Conservation (phyloP, 345 rosid genomes). For the Durio zibethinus region DNA sequence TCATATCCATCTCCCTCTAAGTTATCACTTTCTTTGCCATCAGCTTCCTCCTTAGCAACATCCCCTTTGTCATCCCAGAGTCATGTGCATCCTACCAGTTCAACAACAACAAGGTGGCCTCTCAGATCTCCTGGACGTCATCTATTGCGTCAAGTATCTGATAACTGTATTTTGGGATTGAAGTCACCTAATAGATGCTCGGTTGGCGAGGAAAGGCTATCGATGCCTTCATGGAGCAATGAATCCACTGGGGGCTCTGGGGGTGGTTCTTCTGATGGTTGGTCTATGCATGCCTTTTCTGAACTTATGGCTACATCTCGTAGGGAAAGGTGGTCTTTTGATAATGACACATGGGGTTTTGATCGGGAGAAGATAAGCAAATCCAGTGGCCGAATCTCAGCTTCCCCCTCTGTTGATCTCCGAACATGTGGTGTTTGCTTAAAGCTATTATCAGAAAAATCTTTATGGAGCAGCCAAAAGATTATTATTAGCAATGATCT, state of each 20-base stretch:
- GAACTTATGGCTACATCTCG: slow-evolving; percentile 70
- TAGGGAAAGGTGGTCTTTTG: slow-evolving; percentile 56
- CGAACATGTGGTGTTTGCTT: slow-evolving; percentile 85
- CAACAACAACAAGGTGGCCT: slow-evolving; percentile 39
- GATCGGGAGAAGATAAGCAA: slow-evolving; percentile 44
- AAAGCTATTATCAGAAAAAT: slow-evolving; percentile 68
- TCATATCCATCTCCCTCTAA: slow-evolving; percentile 53
- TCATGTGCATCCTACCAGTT: slow-evolving; percentile 43
- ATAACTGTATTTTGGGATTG: slow-evolving; percentile 30
- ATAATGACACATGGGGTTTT: slow-evolving; percentile 46
- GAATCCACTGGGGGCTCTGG: slow-evolving; percentile 52
- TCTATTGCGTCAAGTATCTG: slow-evolving; percentile 37
- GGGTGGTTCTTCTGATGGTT: slow-evolving; percentile 70
- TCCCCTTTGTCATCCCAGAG: slow-evolving; percentile 52
- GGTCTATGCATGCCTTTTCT: slow-evolving; percentile 83
- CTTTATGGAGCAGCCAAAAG: slow-evolving; percentile 71
- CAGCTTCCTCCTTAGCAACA: slow-evolving; percentile 51
- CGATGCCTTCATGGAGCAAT: slow-evolving; percentile 45
- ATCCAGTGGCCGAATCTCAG: slow-evolving; percentile 37
- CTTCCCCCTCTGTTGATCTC: slow-evolving; percentile 43
- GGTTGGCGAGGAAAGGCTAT: slow-evolving; percentile 39
- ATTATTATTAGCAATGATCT: slow-evolving; percentile 56
- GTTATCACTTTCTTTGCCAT: slow-evolving; percentile 53
- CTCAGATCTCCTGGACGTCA: slow-evolving; percentile 38
- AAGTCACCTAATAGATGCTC: slow-evolving; percentile 39